Conservation (phyloP, 805 yeast species). For the Hanseniaspora vineae region DNA sequence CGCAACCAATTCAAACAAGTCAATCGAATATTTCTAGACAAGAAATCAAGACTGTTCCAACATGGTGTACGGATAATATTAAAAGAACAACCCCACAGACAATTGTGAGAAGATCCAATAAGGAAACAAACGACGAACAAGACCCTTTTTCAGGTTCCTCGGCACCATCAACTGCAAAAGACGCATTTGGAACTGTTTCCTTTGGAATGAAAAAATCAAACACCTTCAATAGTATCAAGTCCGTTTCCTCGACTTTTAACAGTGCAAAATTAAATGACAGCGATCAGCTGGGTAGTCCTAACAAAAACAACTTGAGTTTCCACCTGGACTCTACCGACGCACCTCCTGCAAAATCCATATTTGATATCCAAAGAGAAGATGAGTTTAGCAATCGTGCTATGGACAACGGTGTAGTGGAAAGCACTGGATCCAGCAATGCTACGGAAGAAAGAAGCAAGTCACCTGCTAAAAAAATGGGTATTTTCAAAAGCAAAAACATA, state of each 20-base stretch:
- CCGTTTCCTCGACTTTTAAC: neutral
- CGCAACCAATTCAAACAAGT: slow-evolving; percentile 16
- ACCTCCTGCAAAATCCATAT: slow-evolving; percentile 29
- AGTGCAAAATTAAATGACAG: neutral
- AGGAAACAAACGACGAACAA: slow-evolving; percentile 12
- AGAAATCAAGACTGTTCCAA: slow-evolving; percentile 16
- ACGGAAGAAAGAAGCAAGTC: slow-evolving; percentile 5
- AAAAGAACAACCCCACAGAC: slow-evolving; percentile 36
- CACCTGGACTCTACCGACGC: slow-evolving; percentile 15
- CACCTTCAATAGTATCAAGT: neutral
- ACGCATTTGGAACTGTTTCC: slow-evolving; percentile 22
- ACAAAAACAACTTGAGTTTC: neutral
- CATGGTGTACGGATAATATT: slow-evolving; percentile 31
- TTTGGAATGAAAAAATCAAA: slow-evolving; percentile 26
- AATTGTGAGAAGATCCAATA: slow-evolving; percentile 30
- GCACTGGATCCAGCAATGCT: slow-evolving; percentile 5
- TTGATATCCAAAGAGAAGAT: slow-evolving; percentile 30
- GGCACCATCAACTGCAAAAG: slow-evolving; percentile 10
- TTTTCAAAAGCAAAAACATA: slow-evolving; percentile 4
- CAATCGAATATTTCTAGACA: slow-evolving; percentile 16
- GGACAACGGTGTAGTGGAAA: slow-evolving; percentile 1
- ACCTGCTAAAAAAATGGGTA: slow-evolving; percentile 2
- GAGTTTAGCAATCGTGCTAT: slow-evolving; percentile 13
- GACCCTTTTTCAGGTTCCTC: slow-evolving; percentile 12
- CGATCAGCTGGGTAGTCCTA: neutral